Evolutionary conservation across 2,329 filamentous ascomycete genomes (phyloP), one percentile per base, ranked within the genome.

Genomic region (Cercospora berteroae): DNA sequence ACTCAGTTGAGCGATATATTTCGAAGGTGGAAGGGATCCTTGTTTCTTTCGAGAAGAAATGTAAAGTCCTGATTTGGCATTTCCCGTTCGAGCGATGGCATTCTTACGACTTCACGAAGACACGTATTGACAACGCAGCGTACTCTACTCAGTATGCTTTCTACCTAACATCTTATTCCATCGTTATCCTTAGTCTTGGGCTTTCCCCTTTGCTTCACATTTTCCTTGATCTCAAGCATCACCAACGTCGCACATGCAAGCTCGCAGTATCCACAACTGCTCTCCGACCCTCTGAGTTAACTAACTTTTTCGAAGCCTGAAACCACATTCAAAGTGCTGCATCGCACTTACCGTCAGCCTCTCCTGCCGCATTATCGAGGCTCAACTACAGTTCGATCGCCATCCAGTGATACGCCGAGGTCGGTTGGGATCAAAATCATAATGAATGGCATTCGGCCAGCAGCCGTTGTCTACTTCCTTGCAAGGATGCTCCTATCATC

Each of bases 1-100:
- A 7, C 74, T 82, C 55, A 78, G 79, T 63, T 82, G 65, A 71
- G 55, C 33, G 9, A 33, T 29, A 4, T 20, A n/a, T n/a, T 9
- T 50, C 5, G 5, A 16, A 1, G 20, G 5, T 27, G 12, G 13
- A 55, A 0, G 48, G 48, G 5, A 25, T 55, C 1, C 6, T 55
- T 55, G 48, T n/a, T 29, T 55, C 48, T 55, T 55, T 16, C 23
- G 48, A 55, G 23, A 55, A 55, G 48, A n/a, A 27, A 0, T 55
- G 48, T 27, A 55, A 13, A 55, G 23, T 23, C 12, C n/a, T 55
- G 20, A 23, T 27, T 25, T 25, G 3, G 3, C 1, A 55, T 60
- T n/a, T 25, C 33, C 23, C 39, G 25, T 25, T 63, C 36, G 29
- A 55, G 44, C 25, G 60, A 27, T 29, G 18, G 60, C 44, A 62